A percentile compares a stretch with the other conserved stretches of the same genome.
phyloP scores from a whole-genome alignment of 1,139 yeast genomes.

The Pichia sp. region DNA sequence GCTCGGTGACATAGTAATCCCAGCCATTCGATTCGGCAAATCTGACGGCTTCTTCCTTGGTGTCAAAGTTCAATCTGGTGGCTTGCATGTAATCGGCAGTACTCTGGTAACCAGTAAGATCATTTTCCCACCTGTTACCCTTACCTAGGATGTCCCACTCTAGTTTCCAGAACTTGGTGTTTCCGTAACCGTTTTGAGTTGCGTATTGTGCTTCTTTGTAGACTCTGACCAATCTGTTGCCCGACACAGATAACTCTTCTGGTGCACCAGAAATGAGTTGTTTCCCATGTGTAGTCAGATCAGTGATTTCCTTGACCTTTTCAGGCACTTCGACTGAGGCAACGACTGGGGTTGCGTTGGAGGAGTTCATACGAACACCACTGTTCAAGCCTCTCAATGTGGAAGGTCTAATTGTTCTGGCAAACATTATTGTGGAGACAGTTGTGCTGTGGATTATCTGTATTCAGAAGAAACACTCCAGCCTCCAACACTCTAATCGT shows the following conservation, averaged over 20 bases:
- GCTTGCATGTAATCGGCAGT: slow-evolving; percentile 85
- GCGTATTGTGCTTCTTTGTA: slow-evolving; percentile 77
- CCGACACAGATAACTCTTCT: slow-evolving; percentile 43
- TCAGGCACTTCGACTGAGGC: slow-evolving; percentile 20
- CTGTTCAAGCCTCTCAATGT: not conserved
- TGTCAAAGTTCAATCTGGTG: slow-evolving; percentile 69
- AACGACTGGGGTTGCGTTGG: slow-evolving; percentile 15
- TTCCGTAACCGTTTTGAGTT: slow-evolving; percentile 66
- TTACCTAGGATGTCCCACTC: slow-evolving; percentile 82
- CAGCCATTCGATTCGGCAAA: slow-evolving; percentile 86
- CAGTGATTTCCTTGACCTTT: slow-evolving; percentile 20
- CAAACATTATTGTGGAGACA: slow-evolving; percentile 9
- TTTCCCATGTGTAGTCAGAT: slow-evolving; percentile 37
- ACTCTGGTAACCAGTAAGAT: slow-evolving; percentile 80
- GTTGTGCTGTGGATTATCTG: not conserved
- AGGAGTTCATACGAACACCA: slow-evolving; percentile 13
- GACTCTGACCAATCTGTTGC: slow-evolving; percentile 69
- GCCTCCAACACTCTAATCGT: too few species aligned
- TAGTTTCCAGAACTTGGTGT: slow-evolving; percentile 62
- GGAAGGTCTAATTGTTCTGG: slow-evolving; percentile 9
- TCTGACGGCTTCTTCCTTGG: slow-evolving; percentile 70
- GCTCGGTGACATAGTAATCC: slow-evolving; percentile 81
- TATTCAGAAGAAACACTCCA: not conserved
- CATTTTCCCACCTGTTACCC: slow-evolving; percentile 87
- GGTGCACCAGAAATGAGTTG: slow-evolving; percentile 84